Percentiles rank a stretch among this genome's conserved stretches.
Conservation (phyloP, 176 grass and related monocot genomes). For the Hyparrhenia diplandra region DNA sequence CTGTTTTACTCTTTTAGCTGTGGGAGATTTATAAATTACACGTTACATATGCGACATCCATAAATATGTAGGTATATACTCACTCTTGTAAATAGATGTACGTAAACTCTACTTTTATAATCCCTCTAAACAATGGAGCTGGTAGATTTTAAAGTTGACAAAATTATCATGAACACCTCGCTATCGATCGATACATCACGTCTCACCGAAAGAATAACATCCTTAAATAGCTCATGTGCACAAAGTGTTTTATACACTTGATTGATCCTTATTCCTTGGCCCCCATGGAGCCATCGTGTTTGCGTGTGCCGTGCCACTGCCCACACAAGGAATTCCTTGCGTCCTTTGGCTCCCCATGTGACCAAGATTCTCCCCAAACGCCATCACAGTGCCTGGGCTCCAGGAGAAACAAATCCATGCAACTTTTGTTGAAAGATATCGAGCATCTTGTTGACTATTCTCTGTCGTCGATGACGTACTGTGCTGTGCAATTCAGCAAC, state of each 20-base stretch:
- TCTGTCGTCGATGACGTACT: background rate
- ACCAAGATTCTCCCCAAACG: constrained; percentile 32
- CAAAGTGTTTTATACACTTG: constrained; percentile 5
- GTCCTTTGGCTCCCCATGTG: constrained; percentile 23
- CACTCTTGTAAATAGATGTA: too few relatives aligned
- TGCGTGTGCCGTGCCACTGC: constrained; percentile 14
- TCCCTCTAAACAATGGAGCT: too few relatives aligned
- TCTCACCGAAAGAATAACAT: background rate
- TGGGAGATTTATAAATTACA: too few relatives aligned
- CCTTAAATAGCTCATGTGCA: background rate
- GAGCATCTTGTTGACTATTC: constrained; percentile 7
- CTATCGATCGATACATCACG: background rate
- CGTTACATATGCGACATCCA: too few relatives aligned
- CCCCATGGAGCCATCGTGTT: constrained; percentile 7
- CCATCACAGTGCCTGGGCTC: background rate
- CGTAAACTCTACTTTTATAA: too few relatives aligned
- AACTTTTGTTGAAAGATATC: constrained; percentile 19
- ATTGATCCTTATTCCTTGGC: constrained; percentile 46
- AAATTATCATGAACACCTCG: background rate
- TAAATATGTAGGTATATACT: too few relatives aligned
- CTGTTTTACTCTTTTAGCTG: too few relatives aligned
- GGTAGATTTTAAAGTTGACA: too few relatives aligned
- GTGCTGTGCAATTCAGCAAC: background rate
- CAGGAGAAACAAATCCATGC: background rate
- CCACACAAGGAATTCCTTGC: constrained; percentile 29